These are phyloP conservation scores for Stachybotrys chlorohalonatus DNA, from an alignment of 2,329 filamentous ascomycete species.

Conservation along the genomic window DNA sequence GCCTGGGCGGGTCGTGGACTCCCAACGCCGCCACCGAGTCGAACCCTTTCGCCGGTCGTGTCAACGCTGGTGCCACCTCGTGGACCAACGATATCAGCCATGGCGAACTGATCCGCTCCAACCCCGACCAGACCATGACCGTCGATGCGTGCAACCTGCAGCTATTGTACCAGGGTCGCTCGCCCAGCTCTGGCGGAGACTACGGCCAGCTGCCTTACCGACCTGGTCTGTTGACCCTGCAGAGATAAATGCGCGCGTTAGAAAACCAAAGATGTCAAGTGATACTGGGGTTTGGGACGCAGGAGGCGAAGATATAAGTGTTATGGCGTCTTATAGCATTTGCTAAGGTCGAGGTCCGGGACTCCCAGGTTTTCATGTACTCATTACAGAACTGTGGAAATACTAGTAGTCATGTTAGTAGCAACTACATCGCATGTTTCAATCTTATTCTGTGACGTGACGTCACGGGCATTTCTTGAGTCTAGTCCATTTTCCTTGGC, in stretches of 20 bases:
- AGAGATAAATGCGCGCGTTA: not conserved
- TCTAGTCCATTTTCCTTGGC: too few species aligned
- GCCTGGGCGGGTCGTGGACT: constrained; percentile 49
- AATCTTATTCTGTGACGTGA: too few species aligned
- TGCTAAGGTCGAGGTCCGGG: too few species aligned
- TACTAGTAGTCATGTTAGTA: too few species aligned
- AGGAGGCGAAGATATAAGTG: too few species aligned
- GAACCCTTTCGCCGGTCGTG: constrained; percentile 57
- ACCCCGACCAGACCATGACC: constrained; percentile 52
- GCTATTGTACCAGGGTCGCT: constrained; percentile 51
- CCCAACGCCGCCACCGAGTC: constrained; percentile 44
- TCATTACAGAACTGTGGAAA: too few species aligned
- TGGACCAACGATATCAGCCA: constrained; percentile 63
- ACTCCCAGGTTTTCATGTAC: too few species aligned
- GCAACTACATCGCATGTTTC: too few species aligned
- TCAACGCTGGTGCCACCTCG: constrained; percentile 48
- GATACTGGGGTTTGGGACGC: too few species aligned
- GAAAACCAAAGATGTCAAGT: too few species aligned
- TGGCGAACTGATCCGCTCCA: constrained; percentile 49
- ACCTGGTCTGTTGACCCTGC: constrained; percentile 7
- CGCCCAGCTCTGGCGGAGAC: constrained; percentile 28
- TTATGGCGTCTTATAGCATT: too few species aligned
- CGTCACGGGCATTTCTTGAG: too few species aligned
- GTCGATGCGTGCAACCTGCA: constrained; percentile 57
- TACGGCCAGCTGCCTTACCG: constrained; percentile 25